Base-by-base conservation (phyloP, 192 early-diverging fungal species). In the Phycomyces blakesleeanus region DNA sequence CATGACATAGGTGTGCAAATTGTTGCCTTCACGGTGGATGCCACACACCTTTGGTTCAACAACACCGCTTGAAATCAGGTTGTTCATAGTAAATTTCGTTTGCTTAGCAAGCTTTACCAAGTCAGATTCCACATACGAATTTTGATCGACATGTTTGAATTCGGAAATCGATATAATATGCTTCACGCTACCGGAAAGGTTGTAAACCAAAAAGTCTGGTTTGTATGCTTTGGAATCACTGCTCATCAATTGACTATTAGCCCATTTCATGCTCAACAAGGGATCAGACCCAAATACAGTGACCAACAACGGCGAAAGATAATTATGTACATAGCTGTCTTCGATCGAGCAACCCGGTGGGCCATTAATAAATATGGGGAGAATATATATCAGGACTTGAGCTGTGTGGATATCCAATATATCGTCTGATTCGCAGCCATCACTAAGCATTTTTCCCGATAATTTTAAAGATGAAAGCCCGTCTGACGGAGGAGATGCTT, bases 261-360 rank as follows among this genome's bases (percentile, higher is more conserved):
- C 56, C 56, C 56, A 57, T 57, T 57, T 57, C 56, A 57, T 57
- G 9, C 21, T 41, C n/a, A 57, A 14, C 7, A 57, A n/a, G n/a
- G 56, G 20, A 8, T 57, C 56, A 42, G 56, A 42, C 0, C 25
- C 16, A 14, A 57, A 57, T 22, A 57, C 56, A 37, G 55, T 27
- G 27, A 20, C 21, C 3, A 55, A 20, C 53, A 55, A 55, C 27
- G 53, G 53, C 27, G 53, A 55, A 34, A 55, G 53, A 27, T 55
- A 55, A 27, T 55, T 55, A 55, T 55, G 53, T 18, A 57, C 56
- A 27, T 42, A 57, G 38, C 56, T 57, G 21, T 57, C 56, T 57
- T 34, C 29, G 29, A 34, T 34, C 2, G 29, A 34, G 29, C 29
- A 34, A 34, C 7, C 29, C 29, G 29, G 29, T 34, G 29, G 29